Percentiles rank a stretch among this genome's conserved stretches.
These are phyloP conservation scores for Aspergillus niger DNA, from an alignment of 2,329 filamentous ascomycete species.

Conservation along the genomic window DNA sequence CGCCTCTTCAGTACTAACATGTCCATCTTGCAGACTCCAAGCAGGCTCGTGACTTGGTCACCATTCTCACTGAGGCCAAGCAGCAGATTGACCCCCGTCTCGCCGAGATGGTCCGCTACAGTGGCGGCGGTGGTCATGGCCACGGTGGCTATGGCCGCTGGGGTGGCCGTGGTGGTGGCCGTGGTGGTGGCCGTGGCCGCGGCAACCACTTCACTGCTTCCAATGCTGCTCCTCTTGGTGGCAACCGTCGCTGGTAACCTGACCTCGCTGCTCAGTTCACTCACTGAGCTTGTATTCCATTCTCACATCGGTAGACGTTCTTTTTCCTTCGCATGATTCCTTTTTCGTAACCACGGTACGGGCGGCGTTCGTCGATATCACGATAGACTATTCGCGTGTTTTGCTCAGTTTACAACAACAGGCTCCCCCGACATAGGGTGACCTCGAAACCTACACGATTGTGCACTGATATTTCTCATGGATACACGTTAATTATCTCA, in stretches of 20 bases:
- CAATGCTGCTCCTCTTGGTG: conserved; percentile 60
- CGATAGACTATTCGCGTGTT: conserved; percentile 38
- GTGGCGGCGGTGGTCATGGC: conserved; percentile 78
- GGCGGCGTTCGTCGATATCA: conserved; percentile 43
- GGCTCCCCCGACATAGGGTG: conserved; percentile 13
- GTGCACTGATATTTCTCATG: conserved; percentile 11
- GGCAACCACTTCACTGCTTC: conserved; percentile 57
- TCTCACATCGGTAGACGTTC: conserved; percentile 34
- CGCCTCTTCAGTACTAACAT: conserved; percentile 8
- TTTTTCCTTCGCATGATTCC: conserved; percentile 21
- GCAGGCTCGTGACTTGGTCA: conserved; percentile 94
- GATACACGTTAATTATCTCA: conserved; percentile 22
- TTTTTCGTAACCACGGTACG: conserved; percentile 36
- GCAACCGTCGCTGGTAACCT: conserved; percentile 59
- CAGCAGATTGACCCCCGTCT: conserved; percentile 97
- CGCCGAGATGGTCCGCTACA: conserved; percentile 91
- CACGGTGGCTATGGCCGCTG: conserved; percentile 56
- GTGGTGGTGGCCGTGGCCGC: conserved; percentile 53
- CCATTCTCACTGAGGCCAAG: conserved; percentile 92
- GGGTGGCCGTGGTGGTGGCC: conserved; percentile 67
- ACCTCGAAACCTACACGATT: conserved; percentile 11
- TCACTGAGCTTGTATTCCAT: conserved; percentile 31
- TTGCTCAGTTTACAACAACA: conserved; percentile 15
- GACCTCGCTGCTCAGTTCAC: conserved; percentile 24
- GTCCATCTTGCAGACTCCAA: conserved; percentile 66